Evolutionary conservation across 192 early-diverging fungal species (phyloP).

Genomic region (Allomyces arbusculus): DNA sequence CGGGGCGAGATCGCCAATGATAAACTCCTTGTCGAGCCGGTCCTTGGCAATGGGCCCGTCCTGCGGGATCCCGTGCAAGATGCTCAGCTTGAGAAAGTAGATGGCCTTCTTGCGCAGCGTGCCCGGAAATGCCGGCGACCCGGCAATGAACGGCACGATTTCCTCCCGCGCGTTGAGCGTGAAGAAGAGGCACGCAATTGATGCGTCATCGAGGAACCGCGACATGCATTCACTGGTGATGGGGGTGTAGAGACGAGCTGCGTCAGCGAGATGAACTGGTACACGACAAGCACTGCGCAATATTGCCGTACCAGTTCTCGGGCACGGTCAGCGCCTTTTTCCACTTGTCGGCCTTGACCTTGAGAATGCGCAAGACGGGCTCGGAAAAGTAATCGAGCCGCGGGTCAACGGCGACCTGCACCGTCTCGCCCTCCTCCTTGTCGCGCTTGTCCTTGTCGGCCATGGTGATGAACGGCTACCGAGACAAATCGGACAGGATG

Average conservation of each 20-base stretch:
- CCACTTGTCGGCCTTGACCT: slow-evolving; percentile 39
- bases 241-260: not conserved
- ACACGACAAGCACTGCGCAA: not conserved
- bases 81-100: slow-evolving; percentile 33
- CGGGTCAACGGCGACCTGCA: slow-evolving; percentile 22
- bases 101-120: slow-evolving; percentile 32
- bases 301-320: slow-evolving; percentile 28
- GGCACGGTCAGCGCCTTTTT: slow-evolving; percentile 25
- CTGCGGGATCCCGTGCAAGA: slow-evolving; percentile 1
- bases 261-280: too few species aligned
- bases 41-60: slow-evolving; percentile 20
- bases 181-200: slow-evolving; percentile 33
- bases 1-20: slow-evolving; percentile 30
- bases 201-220: slow-evolving; percentile 28
- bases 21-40: slow-evolving; percentile 34
- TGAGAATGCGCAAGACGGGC: slow-evolving; percentile 24
- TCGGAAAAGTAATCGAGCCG: slow-evolving; percentile 39
- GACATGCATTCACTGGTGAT: slow-evolving; percentile 26
- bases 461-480: not conserved
- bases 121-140: slow-evolving; percentile 17
- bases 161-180: slow-evolving; percentile 40
- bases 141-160: slow-evolving; percentile 21
- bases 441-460: slow-evolving; percentile 8
- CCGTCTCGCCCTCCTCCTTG: slow-evolving; percentile 16
- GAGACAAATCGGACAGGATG: too few species aligned